Evolutionary conservation across 2,329 filamentous ascomycete genomes (phyloP).

Genomic region (Achaetomium macrosporum): DNA sequence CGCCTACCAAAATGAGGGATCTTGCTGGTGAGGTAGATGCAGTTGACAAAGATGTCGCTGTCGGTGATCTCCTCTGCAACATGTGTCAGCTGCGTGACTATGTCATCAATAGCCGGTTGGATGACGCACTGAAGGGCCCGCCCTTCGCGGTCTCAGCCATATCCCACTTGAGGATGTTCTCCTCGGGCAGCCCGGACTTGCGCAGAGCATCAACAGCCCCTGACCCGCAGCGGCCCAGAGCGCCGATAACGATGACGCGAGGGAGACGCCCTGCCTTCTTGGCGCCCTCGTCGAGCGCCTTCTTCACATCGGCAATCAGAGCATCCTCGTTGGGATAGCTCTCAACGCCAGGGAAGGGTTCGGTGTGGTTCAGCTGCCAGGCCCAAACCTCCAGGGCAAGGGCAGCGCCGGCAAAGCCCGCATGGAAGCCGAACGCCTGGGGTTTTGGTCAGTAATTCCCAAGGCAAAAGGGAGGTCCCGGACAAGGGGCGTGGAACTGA

Average conservation of each 20-base stretch:
- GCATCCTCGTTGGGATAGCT: constrained; percentile 69
- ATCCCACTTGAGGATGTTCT: constrained; percentile 65
- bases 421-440: constrained; percentile 62
- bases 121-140: constrained; percentile 56
- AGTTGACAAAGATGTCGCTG: constrained; percentile 75
- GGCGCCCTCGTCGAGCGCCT: constrained; percentile 59
- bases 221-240: constrained; percentile 73
- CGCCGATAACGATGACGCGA: constrained; percentile 77
- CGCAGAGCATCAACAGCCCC: constrained; percentile 77
- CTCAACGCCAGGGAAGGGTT: constrained; percentile 59
- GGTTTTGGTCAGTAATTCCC: background rate
- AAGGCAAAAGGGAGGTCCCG: too few relatives aligned
- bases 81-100: constrained; percentile 6
- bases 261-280: constrained; percentile 61
- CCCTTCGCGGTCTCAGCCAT: constrained; percentile 70
- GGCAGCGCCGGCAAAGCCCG: constrained; percentile 69
- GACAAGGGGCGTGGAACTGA: constrained; percentile 7
- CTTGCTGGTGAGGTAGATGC: constrained; percentile 71
- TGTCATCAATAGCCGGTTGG: background rate
- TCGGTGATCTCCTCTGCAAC: constrained; percentile 62
- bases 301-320: constrained; percentile 69
- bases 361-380: constrained; percentile 60
- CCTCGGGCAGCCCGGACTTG: constrained; percentile 64
- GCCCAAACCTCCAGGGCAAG: constrained; percentile 76
- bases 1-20: constrained; percentile 64